Conservation (phyloP, 1,284 basidiomycete species). For the Malassezia sp. region DNA sequence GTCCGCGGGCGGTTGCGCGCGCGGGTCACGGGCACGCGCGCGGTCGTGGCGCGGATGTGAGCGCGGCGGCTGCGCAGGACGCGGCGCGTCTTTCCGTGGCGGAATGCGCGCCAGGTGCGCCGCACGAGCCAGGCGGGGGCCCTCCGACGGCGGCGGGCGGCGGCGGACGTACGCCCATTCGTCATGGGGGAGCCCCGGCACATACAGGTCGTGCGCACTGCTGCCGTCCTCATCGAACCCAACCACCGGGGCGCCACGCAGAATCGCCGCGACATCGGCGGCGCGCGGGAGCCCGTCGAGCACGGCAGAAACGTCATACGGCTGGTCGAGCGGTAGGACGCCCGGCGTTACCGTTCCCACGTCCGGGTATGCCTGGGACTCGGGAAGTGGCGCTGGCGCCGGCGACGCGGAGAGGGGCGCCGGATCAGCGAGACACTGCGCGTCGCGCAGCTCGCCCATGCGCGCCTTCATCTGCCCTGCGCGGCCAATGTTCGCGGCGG, state of each 20-base stretch:
- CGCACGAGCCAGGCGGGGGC: no score
- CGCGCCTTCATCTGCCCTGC: constrained; percentile 35
- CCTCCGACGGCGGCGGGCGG: no score
- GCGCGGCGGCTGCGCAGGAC: no score
- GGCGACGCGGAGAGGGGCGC: no score
- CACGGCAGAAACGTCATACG: constrained; percentile 26
- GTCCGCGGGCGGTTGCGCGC: neutral
- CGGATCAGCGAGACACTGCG: no score
- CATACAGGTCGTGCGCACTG: no score
- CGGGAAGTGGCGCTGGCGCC: neutral
- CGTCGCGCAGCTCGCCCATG: constrained; percentile 31
- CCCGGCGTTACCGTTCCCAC: constrained; percentile 34
- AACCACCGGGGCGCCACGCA: no score
- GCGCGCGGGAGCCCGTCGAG: constrained; percentile 29
- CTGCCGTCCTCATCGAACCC: no score
- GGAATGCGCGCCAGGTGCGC: no score
- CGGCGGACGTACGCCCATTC: no score
- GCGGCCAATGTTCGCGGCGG: constrained; percentile 32
- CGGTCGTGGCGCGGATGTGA: neutral
- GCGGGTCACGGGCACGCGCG: neutral
- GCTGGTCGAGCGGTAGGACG: constrained; percentile 10
- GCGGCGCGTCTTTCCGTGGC: no score
- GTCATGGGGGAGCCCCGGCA: no score
- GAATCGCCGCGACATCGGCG: constrained; percentile 18
- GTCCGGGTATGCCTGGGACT: constrained; percentile 20